Percentiles rank a stretch among this genome's conserved stretches.
Conservation (phyloP, 306 rosid species). For the Amphicarpaea edgeworthii region DNA sequence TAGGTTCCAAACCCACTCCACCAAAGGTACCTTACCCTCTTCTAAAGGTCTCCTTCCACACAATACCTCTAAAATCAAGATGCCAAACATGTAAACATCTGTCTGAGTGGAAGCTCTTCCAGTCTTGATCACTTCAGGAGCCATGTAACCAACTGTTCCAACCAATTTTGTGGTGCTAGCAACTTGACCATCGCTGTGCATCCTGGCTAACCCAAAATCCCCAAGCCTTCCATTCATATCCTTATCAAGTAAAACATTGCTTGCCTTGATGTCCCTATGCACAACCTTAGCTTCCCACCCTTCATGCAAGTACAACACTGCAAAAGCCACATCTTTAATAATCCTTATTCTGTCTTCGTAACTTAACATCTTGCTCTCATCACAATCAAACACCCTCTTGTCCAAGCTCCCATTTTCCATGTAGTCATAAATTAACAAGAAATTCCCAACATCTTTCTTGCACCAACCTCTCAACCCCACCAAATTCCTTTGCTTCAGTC, state of each 20-base stretch:
- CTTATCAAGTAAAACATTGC: slow-evolving; percentile 83
- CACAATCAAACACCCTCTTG: slow-evolving; percentile 65
- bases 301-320: slow-evolving; percentile 80
- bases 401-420: slow-evolving; percentile 94
- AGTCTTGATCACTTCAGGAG: slow-evolving; percentile 70
- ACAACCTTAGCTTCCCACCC: slow-evolving; percentile 86
- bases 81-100: slow-evolving; percentile 81
- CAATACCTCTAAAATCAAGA: slow-evolving; percentile 77
- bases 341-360: slow-evolving; percentile 65
- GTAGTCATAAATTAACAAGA: slow-evolving; percentile 77
- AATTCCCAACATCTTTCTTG: slow-evolving; percentile 66
- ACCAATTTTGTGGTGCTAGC: slow-evolving; percentile 73
- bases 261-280: slow-evolving; percentile 90
- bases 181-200: slow-evolving; percentile 71
- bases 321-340: slow-evolving; percentile 77
- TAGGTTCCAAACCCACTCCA: slow-evolving; percentile 68
- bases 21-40: slow-evolving; percentile 68
- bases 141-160: slow-evolving; percentile 85
- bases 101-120: slow-evolving; percentile 80
- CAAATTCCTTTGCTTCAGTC: slow-evolving; percentile 77
- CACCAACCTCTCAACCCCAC: slow-evolving; percentile 91
- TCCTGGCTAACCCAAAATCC: slow-evolving; percentile 83
- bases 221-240: slow-evolving; percentile 85
- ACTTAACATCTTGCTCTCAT: slow-evolving; percentile 55
- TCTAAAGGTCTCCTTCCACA: slow-evolving; percentile 91